Conservation (phyloP, 768 basidiomycete genomes). For the Lentinula detonsa region DNA sequence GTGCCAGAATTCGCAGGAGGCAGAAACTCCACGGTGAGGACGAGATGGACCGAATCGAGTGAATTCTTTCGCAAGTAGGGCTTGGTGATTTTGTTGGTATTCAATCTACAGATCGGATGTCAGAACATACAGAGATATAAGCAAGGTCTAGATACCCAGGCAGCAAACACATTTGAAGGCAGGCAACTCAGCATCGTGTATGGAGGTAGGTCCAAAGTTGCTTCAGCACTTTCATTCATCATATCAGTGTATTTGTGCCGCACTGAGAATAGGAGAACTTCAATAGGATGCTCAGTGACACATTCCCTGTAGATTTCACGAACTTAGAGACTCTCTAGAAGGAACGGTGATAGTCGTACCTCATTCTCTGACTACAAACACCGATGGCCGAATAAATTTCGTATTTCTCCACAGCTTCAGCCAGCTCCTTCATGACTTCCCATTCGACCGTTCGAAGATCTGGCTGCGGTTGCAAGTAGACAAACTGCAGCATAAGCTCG, state of each 20-base stretch:
- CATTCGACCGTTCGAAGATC: constrained; percentile 12
- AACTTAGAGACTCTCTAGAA: not conserved
- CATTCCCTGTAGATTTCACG: constrained; percentile 1
- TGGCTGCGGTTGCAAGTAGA: constrained; percentile 15
- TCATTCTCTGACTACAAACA: constrained; percentile 10
- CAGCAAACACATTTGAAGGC: constrained; percentile 7
- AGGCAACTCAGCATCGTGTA: constrained; percentile 7
- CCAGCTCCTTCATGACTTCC: constrained; percentile 8
- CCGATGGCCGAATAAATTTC: constrained; percentile 12
- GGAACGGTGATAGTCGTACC: not conserved
- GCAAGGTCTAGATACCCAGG: constrained; percentile 5
- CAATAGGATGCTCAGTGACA: constrained; percentile 5
- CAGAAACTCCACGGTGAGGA: constrained; percentile 3
- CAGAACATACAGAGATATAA: not conserved
- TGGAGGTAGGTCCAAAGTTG: constrained; percentile 7
- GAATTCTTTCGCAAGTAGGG: constrained; percentile 9
- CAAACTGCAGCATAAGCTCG: constrained; percentile 16
- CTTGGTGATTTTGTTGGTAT: constrained; percentile 4
- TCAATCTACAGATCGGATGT: not conserved
- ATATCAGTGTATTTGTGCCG: constrained; percentile 10
- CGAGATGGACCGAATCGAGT: constrained; percentile 9
- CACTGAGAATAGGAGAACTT: constrained; percentile 9
- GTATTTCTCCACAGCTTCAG: constrained; percentile 20
- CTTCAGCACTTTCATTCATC: constrained; percentile 10
- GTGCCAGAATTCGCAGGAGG: constrained; percentile 8